These are phyloP conservation scores for Tetrahymena elliotti DNA, from an alignment of 73 alveolate genomes.

Conservation along the genomic window DNA sequence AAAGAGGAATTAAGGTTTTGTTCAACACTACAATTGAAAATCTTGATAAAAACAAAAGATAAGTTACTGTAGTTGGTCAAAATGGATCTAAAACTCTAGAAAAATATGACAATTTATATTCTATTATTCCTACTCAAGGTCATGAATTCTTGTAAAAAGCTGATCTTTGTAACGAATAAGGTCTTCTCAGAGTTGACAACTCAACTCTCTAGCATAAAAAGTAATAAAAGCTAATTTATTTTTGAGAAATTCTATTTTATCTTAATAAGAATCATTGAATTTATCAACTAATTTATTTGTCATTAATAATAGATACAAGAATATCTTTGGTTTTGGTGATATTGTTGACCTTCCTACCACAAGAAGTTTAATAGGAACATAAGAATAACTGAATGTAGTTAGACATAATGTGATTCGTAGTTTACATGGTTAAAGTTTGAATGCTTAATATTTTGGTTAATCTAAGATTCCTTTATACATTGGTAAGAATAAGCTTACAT, in stretches of 20 bases:
- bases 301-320: background rate
- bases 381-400: background rate
- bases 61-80: background rate
- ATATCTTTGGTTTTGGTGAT: background rate
- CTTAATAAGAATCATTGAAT: too few species aligned
- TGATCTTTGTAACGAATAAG: background rate
- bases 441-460: background rate
- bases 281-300: background rate
- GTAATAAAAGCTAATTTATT: too few species aligned
- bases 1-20: background rate
- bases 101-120: background rate
- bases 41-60: background rate
- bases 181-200: background rate
- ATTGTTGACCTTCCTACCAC: background rate
- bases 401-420: background rate
- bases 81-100: background rate
- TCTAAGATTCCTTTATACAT: background rate
- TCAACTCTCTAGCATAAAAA: background rate
- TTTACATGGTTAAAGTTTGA: background rate
- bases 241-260: too few species aligned
- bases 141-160: background rate
- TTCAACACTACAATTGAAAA: background rate
- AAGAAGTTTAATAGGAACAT: background rate
- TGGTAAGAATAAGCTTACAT: background rate
- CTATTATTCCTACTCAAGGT: background rate